Percentiles rank a stretch among this genome's conserved stretches.
phyloP scores from a whole-genome alignment of 371 early-diverging fungal species.

The Mortierella sp. region DNA sequence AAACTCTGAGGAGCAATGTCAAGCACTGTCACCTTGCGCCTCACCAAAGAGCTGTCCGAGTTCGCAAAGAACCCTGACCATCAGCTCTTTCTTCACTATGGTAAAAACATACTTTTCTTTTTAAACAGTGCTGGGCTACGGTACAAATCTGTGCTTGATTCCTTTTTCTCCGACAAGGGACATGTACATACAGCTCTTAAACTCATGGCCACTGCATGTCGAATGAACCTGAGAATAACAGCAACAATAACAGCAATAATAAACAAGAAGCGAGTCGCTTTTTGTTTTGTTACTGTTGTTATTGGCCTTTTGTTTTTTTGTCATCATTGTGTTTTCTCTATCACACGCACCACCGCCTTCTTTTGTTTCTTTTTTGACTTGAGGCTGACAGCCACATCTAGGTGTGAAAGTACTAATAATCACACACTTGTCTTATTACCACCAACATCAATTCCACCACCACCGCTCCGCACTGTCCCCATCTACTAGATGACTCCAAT shows the following conservation, averaged over 20 bases:
- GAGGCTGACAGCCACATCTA: not conserved
- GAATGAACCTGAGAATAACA: not conserved
- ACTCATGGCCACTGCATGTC: not conserved
- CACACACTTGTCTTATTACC: not conserved
- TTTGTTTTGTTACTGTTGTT: not conserved
- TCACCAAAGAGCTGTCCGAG: slow-evolving; percentile 54
- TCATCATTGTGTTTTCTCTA: not conserved
- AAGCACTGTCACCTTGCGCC: slow-evolving; percentile 51
- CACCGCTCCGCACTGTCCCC: not conserved
- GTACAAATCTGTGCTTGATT: not conserved
- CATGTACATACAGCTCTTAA: no score
- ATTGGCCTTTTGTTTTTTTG: not conserved
- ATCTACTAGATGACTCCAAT: slow-evolving; percentile 60
- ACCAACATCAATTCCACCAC: no score
- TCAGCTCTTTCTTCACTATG: slow-evolving; percentile 59
- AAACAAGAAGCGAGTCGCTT: no score
- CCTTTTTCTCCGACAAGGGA: not conserved
- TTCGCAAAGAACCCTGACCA: slow-evolving; percentile 61
- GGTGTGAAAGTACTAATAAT: not conserved
- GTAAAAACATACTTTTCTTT: slow-evolving; percentile 19
- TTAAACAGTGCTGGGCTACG: not conserved
- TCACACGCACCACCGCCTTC: not conserved
- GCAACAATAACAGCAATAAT: not conserved
- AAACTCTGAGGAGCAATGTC: slow-evolving; percentile 28
- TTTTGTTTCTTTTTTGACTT: not conserved